Evolutionary conservation across 1,284 basidiomycete genomes (phyloP), one percentile per base, ranked within the genome.

Genomic region (Rugosomyces carneus): DNA sequence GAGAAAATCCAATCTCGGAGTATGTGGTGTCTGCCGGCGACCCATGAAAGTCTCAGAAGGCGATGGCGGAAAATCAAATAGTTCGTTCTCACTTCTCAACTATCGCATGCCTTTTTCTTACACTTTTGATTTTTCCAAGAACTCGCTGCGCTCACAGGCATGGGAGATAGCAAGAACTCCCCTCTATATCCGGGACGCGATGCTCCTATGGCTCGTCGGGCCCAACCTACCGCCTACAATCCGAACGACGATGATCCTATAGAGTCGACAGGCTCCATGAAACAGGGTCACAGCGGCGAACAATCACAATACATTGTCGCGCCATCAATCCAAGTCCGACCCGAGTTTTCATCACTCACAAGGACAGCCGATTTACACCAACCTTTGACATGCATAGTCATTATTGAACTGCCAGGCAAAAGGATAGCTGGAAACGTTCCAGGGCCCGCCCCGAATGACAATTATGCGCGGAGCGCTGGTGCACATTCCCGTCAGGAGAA

Each of bases 11-110:
- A 88, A 89, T 58, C 72, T 96, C 20, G 95, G 95, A 24, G 90
- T 99, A 15, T 99, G 95, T 59, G 95, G 95, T 35, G 92, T 98
- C 0, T 99, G 95, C 61, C 78, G 95, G 54, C 78, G 91, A 34
- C 92, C 93, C 7, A 98, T 98, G 90, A 91, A 91, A 58, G 77
- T 98, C 10, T 84, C 84, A 16, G 91, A 94, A 51, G 82, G 85
- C 40, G 84, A 86, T 56, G 75, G 76, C 16, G 79, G 80, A 48
- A 91, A 88, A 68, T 87, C 78, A 27, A 93, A 92, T 71, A 96
- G 92, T 93, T 60, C 68, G 89, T n/a, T 80, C 21, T 40, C 34
- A 43, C 34, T 40, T 16, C 44, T 43, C 46, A 37, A 8, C 42
- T 37, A 13, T 15, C 26, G n/a, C 7, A 31, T 44, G 9, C 11